A percentile compares a stretch with the other conserved stretches of the same genome.
phyloP scores from a whole-genome alignment of 805 yeast species.

The Sugiyamaella qingdaonensis region DNA sequence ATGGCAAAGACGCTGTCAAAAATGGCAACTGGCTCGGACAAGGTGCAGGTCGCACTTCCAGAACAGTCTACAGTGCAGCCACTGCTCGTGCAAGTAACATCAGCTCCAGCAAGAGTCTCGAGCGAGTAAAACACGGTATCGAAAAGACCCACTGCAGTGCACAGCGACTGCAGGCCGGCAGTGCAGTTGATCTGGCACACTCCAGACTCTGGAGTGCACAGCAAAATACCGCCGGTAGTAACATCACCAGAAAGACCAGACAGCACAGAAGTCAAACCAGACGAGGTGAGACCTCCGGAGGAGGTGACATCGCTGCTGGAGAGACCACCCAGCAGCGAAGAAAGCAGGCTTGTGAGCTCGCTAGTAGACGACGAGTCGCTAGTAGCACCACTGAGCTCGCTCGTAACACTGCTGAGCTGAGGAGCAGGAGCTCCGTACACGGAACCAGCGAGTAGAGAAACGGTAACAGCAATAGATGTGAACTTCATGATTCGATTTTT shows the following conservation, averaged over 20 bases:
- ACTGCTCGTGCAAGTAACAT: conserved; percentile 12
- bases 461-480: conserved; percentile 12
- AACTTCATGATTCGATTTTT: conserved; percentile 17
- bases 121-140: conserved; percentile 18
- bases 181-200: conserved; percentile 16
- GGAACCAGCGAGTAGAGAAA: conserved; percentile 10
- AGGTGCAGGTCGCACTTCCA: conserved; percentile 4
- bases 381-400: not conserved
- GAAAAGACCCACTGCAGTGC: conserved; percentile 14
- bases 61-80: conserved; percentile 17
- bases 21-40: conserved; percentile 5
- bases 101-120: conserved; percentile 16
- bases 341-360: not conserved
- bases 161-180: conserved; percentile 8
- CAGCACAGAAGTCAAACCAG: conserved; percentile 1
- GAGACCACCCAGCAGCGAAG: not conserved
- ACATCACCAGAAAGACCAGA: not conserved
- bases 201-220: conserved; percentile 15
- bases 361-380: not conserved
- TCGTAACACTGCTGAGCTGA: not conserved
- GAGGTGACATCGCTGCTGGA: not conserved
- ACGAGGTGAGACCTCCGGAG: not conserved
- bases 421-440: conserved; percentile 13
- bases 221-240: conserved; percentile 8
- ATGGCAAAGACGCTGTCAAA: conserved; percentile 12